A percentile compares a stretch with the other conserved stretches of the same genome.
Evolutionary conservation across 2,329 filamentous ascomycete species (phyloP).

Genomic region (Esteya vermicola): DNA sequence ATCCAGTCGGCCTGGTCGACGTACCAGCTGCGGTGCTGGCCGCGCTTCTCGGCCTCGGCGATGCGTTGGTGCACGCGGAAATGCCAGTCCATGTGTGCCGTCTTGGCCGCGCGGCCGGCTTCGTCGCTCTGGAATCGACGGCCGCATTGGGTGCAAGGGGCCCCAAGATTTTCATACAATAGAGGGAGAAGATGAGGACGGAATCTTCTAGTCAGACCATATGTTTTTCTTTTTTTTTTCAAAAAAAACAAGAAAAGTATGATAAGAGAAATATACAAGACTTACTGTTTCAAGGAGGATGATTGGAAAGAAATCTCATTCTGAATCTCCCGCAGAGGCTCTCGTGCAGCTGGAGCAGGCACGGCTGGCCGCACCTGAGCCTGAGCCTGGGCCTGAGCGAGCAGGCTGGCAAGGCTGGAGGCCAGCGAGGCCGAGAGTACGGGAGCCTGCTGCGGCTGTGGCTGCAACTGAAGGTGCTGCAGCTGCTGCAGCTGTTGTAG

Average conservation of each 20-base stretch:
- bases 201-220: conserved; percentile 31
- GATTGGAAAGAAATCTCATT: conserved; percentile 47
- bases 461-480: conserved; percentile 15
- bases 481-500: conserved; percentile 3
- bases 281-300: conserved; percentile 60
- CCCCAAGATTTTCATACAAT: conserved; percentile 68
- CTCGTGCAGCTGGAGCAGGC: conserved; percentile 6
- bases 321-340: conserved; percentile 12
- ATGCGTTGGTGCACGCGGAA: conserved; percentile 87
- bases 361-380: too few relatives aligned
- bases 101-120: conserved; percentile 73
- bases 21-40: conserved; percentile 89
- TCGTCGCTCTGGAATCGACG: conserved; percentile 68
- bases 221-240: background rate
- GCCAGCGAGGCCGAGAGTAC: conserved; percentile 15
- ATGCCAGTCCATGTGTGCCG: conserved; percentile 93
- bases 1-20: conserved; percentile 91
- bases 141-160: conserved; percentile 84
- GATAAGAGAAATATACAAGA: conserved; percentile 8
- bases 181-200: conserved; percentile 46
- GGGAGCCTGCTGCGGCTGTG: conserved; percentile 14
- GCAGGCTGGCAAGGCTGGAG: conserved; percentile 13
- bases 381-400: conserved; percentile 12
- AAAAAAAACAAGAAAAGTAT: too few relatives aligned
- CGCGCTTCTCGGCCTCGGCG: conserved; percentile 70